Percentiles rank a stretch among this genome's conserved stretches.
phyloP scores from a whole-genome alignment of 495 filamentous ascomycete genomes.

The Pyrenopolyporus hunteri region DNA sequence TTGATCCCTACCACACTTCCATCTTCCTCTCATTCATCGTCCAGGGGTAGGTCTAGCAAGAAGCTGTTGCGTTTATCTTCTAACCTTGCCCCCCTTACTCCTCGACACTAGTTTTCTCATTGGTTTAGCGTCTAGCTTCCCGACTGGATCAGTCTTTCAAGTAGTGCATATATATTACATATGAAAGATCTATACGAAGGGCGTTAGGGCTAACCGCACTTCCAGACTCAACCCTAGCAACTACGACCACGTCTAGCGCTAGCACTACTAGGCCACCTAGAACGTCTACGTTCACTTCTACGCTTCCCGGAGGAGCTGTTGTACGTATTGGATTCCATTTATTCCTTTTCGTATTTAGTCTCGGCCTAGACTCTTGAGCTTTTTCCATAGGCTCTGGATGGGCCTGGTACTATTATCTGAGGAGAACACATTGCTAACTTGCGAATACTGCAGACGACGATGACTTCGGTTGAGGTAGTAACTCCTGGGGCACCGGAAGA shows the following conservation, averaged over 20 bases:
- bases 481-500: constrained; percentile 26
- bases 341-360: too few species aligned
- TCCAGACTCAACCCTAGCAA: constrained; percentile 29
- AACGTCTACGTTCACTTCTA: constrained; percentile 46
- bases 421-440: constrained; percentile 6
- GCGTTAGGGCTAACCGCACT: constrained; percentile 6
- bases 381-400: constrained; percentile 35
- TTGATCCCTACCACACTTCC: background rate
- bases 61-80: constrained; percentile 2
- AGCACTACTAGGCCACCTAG: constrained; percentile 23
- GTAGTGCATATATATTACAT: background rate
- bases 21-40: constrained; percentile 19
- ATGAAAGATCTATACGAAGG: background rate
- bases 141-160: too few species aligned
- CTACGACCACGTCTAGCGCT: constrained; percentile 28
- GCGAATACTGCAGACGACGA: constrained; percentile 22
- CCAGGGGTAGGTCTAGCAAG: constrained; percentile 18
- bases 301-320: constrained; percentile 46
- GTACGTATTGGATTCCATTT: constrained; percentile 4
- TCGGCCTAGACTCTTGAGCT: constrained; percentile 4
- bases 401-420: background rate
- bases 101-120: background rate
- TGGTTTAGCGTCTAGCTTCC: background rate
- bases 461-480: constrained; percentile 40
- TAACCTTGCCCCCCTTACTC: constrained; percentile 4